phyloP scores from a whole-genome alignment of 345 rosid species.

The Pistacia vera region DNA sequence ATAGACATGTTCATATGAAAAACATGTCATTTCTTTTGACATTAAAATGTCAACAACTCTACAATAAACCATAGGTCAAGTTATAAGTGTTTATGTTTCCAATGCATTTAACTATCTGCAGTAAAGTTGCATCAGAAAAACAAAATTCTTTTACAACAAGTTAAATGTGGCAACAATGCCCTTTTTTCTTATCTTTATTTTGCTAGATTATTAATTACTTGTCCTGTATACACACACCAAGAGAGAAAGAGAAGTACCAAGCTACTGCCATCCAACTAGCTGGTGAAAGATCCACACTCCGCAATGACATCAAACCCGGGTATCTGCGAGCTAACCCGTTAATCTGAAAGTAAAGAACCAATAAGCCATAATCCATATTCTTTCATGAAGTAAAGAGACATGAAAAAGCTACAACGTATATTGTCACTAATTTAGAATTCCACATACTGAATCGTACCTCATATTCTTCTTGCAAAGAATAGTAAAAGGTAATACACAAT shows the following conservation, averaged over 20 bases:
- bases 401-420: constrained; percentile 9
- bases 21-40: not conserved
- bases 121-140: constrained; percentile 1
- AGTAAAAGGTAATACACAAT: constrained; percentile 18
- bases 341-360: constrained; percentile 51
- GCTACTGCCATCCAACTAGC: constrained; percentile 99
- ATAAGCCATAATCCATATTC: constrained; percentile 20
- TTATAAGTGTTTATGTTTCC: not conserved
- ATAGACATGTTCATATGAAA: not conserved
- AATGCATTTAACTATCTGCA: not conserved
- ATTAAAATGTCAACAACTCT: not conserved
- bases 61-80: not conserved
- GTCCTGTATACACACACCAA: not conserved
- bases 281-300: constrained; percentile 99
- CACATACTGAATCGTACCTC: not conserved
- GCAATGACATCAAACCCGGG: constrained; percentile 85
- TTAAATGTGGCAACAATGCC: constrained; percentile 5
- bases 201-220: constrained; percentile 9
- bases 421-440: constrained; percentile 16
- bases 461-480: constrained; percentile 20
- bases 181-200: not conserved
- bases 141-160: not conserved
- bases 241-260: constrained; percentile 52
- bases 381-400: constrained; percentile 1
- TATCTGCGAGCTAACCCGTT: constrained; percentile 67